These are phyloP conservation scores for Cucurbita ficifolia DNA, from an alignment of 306 rosid species.

Conservation along the genomic window DNA sequence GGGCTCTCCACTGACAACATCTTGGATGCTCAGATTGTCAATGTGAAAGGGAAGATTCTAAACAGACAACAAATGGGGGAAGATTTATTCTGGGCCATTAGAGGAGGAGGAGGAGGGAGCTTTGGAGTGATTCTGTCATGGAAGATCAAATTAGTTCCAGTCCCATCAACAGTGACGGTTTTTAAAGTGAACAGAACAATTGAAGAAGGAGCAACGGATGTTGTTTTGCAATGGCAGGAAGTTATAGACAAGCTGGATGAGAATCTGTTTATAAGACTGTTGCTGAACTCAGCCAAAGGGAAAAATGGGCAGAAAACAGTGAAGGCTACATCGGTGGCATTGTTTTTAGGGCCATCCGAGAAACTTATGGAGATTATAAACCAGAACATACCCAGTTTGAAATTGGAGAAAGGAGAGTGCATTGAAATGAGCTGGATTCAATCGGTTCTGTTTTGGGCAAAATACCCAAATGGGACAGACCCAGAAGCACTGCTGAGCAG, in stretches of 20 bases:
- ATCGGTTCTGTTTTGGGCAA: slow-evolving; percentile 60
- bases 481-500: slow-evolving; percentile 50
- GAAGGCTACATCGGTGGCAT: too few species aligned
- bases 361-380: too few species aligned
- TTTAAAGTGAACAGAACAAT: slow-evolving; percentile 39
- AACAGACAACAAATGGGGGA: slow-evolving; percentile 68
- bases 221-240: slow-evolving; percentile 50
- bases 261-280: slow-evolving; percentile 44
- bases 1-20: slow-evolving; percentile 74
- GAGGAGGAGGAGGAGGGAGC: slow-evolving; percentile 91
- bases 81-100: slow-evolving; percentile 72
- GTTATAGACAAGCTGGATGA: slow-evolving; percentile 47
- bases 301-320: slow-evolving; percentile 35
- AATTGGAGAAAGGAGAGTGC: slow-evolving; percentile 37
- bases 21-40: slow-evolving; percentile 43
- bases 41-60: slow-evolving; percentile 37
- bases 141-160: slow-evolving; percentile 68
- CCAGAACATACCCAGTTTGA: too few species aligned
- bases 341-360: too few species aligned
- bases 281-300: slow-evolving; percentile 21
- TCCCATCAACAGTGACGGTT: slow-evolving; percentile 58
- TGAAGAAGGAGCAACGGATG: slow-evolving; percentile 45
- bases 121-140: slow-evolving; percentile 74
- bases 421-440: slow-evolving; percentile 61
- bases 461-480: slow-evolving; percentile 40